Evolutionary conservation across 129 eudicot species (phyloP).

Genomic region (Daucus carota): DH1_v3.0 NC_030387.2:23690001-23690500

Average conservation of each 20-base stretch:
- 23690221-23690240: constrained; percentile 87
- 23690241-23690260: constrained; percentile 99
- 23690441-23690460: constrained; percentile 54
- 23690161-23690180: constrained; percentile 46
- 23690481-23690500: constrained; percentile 89
- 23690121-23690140: neutral
- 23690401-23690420: constrained; percentile 72
- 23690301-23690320: too few species aligned
- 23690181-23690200: constrained; percentile 54
- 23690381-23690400: constrained; percentile 48
- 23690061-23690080: neutral
- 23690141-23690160: constrained; percentile 32
- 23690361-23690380: neutral
- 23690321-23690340: neutral
- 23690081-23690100: neutral
- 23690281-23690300: neutral
- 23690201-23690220: constrained; percentile 53
- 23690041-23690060: neutral
- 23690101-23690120: neutral
- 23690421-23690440: constrained; percentile 53
- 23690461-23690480: constrained; percentile 37
- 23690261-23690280: neutral
- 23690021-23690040: constrained; percentile 28
- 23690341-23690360: neutral
- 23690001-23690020: constrained; percentile 84